Evolutionary conservation across 257 asterid species (phyloP), one percentile per base, ranked within the genome.

Genomic region (Verbascum thapsus): DNA sequence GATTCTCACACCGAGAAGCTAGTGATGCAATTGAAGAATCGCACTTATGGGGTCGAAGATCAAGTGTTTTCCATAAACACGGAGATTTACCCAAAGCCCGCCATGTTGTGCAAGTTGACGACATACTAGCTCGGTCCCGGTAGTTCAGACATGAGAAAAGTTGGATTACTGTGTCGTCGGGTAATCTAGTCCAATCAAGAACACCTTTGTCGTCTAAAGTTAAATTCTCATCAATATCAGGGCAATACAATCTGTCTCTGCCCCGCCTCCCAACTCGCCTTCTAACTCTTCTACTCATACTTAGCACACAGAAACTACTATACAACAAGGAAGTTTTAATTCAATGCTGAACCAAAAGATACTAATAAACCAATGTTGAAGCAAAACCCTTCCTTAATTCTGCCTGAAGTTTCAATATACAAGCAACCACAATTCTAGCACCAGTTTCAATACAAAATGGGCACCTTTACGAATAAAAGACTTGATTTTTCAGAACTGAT

Each of bases 101-200:
- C 91, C 91, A 86, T 44, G 82, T 66, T 51, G 78, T 79, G 53
- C 95, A 86, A 8, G 88, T 79, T 1, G 91, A 83, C 11, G 91
- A 72, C 68, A 86, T 69, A 71, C 91, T 86, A 1, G 88, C 95
- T 10, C 91, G 80, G 61, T 86, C 95, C 15, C 95, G 87, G 55
- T 83, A 78, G 70, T 83, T 83, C 64, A 86, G 80, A 64, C 81
- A 74, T 1, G 91, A 70, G 68, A 81, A 86, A 10, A 86, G 80
- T 69, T 86, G 91, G 41, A 86, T 63, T 41, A 78, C 88, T 20
- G 91, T 83, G 69, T 86, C 95, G 66, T 83, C 88, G 1, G 95
- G 88, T 64, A 86, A 73, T 69, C 71, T 81, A 58, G 91, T 83
- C 95, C 95, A 86, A 75, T 86, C 91, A 63, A 86, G 73, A 9